These are phyloP conservation scores for Chaetomium cochliodes DNA, from an alignment of 495 filamentous ascomycete species.

Conservation along the genomic window DNA sequence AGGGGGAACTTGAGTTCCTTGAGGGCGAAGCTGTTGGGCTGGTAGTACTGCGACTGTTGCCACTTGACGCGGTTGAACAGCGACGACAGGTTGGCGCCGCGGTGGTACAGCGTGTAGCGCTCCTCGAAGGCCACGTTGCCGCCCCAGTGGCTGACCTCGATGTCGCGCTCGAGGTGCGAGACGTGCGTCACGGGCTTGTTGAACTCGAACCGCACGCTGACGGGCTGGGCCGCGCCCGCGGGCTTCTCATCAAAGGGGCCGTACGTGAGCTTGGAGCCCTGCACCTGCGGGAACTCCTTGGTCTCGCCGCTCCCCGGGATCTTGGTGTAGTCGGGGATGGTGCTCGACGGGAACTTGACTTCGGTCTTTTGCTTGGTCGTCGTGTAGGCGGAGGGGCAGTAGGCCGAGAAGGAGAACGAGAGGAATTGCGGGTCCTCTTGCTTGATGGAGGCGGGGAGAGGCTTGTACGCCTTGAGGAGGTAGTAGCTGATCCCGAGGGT, in stretches of 20 bases:
- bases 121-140: constrained; percentile 94
- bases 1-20: constrained; percentile 80
- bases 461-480: constrained; percentile 67
- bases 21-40: constrained; percentile 70
- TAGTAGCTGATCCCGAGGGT: constrained; percentile 86
- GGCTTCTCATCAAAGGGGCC: constrained; percentile 81
- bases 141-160: constrained; percentile 97
- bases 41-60: constrained; percentile 73
- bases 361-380: constrained; percentile 95
- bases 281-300: constrained; percentile 69
- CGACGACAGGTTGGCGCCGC: constrained; percentile 74
- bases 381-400: constrained; percentile 73
- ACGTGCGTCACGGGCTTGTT: constrained; percentile 84
- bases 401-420: constrained; percentile 78
- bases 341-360: constrained; percentile 76
- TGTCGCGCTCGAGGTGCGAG: constrained; percentile 74
- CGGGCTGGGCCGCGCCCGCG: constrained; percentile 67
- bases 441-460: constrained; percentile 74
- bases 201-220: constrained; percentile 89
- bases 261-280: constrained; percentile 84
- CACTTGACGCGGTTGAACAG: constrained; percentile 88
- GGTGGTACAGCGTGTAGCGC: constrained; percentile 84
- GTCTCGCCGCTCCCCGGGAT: constrained; percentile 62
- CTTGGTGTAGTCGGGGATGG: constrained; percentile 80
- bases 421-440: constrained; percentile 86